Conservation (phyloP, 768 basidiomycete genomes). For the Piloderma croceum region DNA sequence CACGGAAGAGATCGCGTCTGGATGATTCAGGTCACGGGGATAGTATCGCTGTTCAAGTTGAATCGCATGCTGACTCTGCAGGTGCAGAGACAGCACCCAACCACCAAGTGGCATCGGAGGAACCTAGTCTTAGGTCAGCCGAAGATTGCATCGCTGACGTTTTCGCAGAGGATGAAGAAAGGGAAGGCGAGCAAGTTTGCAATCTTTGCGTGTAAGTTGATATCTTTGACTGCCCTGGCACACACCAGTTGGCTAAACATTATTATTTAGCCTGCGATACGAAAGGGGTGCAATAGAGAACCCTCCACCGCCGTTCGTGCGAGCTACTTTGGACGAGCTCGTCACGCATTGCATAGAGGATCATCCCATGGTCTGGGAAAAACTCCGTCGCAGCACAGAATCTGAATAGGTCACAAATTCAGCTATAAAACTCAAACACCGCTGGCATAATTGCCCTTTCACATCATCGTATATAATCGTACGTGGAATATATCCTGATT, state of each 20-base stretch:
- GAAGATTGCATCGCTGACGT: conserved; percentile 41
- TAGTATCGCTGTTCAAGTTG: too few relatives aligned
- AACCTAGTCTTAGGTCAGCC: not conserved
- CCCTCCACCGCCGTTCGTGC: conserved; percentile 31
- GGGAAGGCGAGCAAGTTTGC: conserved; percentile 33
- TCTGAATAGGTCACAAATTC: too few relatives aligned
- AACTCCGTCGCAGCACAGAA: too few relatives aligned
- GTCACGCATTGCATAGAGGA: conserved; percentile 42
- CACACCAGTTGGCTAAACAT: not conserved
- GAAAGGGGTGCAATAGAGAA: conserved; percentile 21
- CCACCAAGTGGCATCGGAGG: too few relatives aligned
- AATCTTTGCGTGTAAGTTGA: conserved; percentile 47
- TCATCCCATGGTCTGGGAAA: conserved; percentile 49
- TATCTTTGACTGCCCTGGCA: conserved; percentile 1
- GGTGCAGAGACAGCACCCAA: too few relatives aligned
- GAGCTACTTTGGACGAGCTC: conserved; percentile 38
- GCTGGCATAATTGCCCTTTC: too few relatives aligned
- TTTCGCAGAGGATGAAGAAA: conserved; percentile 22
- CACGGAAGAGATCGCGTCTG: too few relatives aligned
- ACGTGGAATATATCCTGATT: too few relatives aligned
- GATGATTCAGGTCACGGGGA: too few relatives aligned
- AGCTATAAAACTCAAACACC: too few relatives aligned
- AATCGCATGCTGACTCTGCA: too few relatives aligned
- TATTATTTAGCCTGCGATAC: conserved; percentile 30
- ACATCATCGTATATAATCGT: too few relatives aligned